These are phyloP conservation scores for Pleurozium schreberi DNA, from an alignment of 225 moss, liverwort and hornwort species.

Conservation along the genomic window DNA sequence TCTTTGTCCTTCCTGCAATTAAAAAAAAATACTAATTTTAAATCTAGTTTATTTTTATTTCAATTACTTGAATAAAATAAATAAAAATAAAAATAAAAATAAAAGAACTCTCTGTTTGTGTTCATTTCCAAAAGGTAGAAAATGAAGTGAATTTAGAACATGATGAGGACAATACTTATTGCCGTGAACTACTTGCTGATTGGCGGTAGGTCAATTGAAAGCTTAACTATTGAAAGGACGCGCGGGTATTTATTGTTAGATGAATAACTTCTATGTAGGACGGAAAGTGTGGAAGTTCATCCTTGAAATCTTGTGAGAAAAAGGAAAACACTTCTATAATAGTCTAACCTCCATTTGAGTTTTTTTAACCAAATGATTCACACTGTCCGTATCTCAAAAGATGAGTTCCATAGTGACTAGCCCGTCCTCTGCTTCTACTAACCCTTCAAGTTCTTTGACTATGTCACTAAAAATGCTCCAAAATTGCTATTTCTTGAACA, in stretches of 20 bases:
- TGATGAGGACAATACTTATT: no score
- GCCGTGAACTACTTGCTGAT: no score
- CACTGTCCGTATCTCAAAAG: fast-evolving
- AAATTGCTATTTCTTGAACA: no score
- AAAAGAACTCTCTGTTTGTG: not conserved
- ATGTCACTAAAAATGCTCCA: no score
- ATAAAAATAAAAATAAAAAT: no score
- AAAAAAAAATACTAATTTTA: no score
- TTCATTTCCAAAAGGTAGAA: not conserved
- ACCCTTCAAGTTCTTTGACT: no score
- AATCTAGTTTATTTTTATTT: no score
- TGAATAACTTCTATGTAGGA: not conserved
- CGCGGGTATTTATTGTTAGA: not conserved
- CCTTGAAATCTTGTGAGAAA: not conserved
- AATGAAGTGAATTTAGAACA: not conserved
- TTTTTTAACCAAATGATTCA: not conserved
- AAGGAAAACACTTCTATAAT: fast-evolving
- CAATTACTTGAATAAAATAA: no score
- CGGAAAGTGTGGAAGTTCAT: not conserved
- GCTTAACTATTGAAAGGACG: not conserved
- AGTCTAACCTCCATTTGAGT: not conserved
- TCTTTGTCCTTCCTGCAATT: no score
- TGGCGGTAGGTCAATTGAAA: no score
- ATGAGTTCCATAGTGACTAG: not conserved
- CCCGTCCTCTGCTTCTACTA: no score